Conservation (phyloP, 345 rosid species). For the Salix suchowensis region DNA sequence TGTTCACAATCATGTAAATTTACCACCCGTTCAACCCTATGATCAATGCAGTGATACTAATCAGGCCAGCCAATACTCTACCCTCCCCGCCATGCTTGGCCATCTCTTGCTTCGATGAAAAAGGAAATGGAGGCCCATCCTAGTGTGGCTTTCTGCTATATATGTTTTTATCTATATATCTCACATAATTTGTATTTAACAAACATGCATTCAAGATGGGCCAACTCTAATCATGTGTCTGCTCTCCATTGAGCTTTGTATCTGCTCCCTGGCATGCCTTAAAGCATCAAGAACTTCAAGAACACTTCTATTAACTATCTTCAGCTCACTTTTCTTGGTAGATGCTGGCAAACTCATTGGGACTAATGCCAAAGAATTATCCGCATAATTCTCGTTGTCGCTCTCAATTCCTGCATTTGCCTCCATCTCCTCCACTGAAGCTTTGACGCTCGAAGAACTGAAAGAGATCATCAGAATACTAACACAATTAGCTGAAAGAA, state of each 20-base stretch:
- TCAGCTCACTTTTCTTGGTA: constrained; percentile 19
- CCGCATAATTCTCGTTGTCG: constrained; percentile 20
- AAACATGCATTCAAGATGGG: constrained; percentile 21
- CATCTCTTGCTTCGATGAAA: background rate
- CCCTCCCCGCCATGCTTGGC: no score
- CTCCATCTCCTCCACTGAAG: constrained; percentile 15
- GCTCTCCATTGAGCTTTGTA: constrained; percentile 35
- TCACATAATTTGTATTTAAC: constrained; percentile 8
- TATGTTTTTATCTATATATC: background rate
- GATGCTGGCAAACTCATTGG: constrained; percentile 19
- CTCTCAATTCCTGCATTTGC: constrained; percentile 3
- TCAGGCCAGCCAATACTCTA: background rate
- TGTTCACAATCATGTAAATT: background rate
- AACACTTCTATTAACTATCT: constrained; percentile 24
- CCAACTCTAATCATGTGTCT: constrained; percentile 36
- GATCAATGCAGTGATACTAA: background rate
- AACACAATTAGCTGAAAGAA: background rate
- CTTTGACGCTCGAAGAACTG: constrained; percentile 21
- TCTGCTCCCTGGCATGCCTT: constrained; percentile 38
- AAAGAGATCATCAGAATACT: background rate
- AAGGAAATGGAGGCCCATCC: background rate
- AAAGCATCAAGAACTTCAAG: constrained; percentile 48
- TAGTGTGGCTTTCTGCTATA: background rate
- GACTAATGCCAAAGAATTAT: constrained; percentile 43
- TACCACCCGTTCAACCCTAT: background rate